Conservation (phyloP, 176 grass and related monocot species). For the Cenchrus americanus region DNA sequence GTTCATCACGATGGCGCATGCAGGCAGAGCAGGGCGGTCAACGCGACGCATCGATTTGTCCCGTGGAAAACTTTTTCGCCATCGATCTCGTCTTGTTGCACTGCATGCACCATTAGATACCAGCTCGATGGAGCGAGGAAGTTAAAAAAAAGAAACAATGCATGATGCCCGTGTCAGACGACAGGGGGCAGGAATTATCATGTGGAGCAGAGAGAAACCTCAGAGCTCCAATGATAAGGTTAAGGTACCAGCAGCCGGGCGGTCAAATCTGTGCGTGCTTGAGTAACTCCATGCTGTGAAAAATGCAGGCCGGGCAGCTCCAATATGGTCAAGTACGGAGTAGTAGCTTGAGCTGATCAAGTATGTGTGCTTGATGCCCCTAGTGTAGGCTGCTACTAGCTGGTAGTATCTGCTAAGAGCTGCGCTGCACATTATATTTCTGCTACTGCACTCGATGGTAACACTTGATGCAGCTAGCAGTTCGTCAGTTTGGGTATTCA, state of each 20-base stretch:
- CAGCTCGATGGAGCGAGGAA: not conserved
- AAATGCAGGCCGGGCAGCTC: not conserved
- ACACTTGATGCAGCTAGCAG: not conserved
- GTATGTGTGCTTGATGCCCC: not conserved
- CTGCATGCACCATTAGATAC: not conserved
- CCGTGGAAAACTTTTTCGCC: constrained; percentile 23
- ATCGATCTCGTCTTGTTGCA: not conserved
- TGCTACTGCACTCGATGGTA: not conserved
- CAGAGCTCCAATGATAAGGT: not conserved
- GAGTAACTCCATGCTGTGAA: not conserved
- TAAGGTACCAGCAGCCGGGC: not conserved
- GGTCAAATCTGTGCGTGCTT: not conserved
- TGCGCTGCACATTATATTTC: not conserved
- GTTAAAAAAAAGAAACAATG: not conserved
- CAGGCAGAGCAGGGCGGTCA: not conserved
- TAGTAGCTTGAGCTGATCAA: too few species aligned
- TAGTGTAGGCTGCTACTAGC: not conserved
- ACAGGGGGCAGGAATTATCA: not conserved
- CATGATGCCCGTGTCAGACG: not conserved
- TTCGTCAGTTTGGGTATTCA: not conserved
- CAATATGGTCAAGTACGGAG: not conserved
- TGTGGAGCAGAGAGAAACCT: not conserved
- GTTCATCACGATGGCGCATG: not conserved
- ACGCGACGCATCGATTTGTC: constrained; percentile 30
- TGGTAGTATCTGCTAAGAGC: not conserved